These are phyloP conservation scores for Hypomyces rosellus DNA, from an alignment of 2,329 filamentous ascomycete genomes.

Conservation along the genomic window DNA sequence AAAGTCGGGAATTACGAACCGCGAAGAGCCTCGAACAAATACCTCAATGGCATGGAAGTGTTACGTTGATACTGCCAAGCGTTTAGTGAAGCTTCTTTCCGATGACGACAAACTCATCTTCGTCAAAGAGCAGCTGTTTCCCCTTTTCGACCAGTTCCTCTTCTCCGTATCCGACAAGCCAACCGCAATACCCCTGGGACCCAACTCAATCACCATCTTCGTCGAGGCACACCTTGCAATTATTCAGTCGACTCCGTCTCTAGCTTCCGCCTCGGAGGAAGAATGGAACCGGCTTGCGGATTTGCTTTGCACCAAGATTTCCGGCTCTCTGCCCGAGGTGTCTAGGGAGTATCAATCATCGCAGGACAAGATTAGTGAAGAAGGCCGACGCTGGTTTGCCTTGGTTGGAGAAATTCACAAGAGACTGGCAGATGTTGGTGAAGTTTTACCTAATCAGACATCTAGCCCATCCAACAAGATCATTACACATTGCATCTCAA, in stretches of 20 bases:
- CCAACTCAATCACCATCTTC: conserved; percentile 33
- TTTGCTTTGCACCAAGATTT: conserved; percentile 59
- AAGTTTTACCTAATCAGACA: conserved; percentile 23
- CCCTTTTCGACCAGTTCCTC: conserved; percentile 50
- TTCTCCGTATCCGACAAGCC: conserved; percentile 37
- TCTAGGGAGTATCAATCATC: conserved; percentile 70
- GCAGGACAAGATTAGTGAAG: conserved; percentile 60
- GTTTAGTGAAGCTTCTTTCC: conserved; percentile 42
- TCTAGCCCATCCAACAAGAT: conserved; percentile 23
- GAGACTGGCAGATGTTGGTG: conserved; percentile 19
- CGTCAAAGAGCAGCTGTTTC: conserved; percentile 44
- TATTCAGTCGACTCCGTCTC: conserved; percentile 32
- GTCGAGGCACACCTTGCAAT: conserved; percentile 43
- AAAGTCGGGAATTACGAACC: conserved; percentile 62
- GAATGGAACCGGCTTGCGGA: conserved; percentile 60
- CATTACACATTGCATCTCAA: conserved; percentile 30
- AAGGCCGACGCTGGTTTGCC: conserved; percentile 62
- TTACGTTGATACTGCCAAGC: conserved; percentile 60
- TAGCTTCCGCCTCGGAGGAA: conserved; percentile 43
- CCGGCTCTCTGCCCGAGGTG: conserved; percentile 72
- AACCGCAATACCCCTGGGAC: conserved; percentile 24
- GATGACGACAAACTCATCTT: conserved; percentile 41
- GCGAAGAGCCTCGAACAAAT: conserved; percentile 68
- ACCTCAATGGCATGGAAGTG: conserved; percentile 64
- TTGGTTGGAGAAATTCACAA: conserved; percentile 44